Evolutionary conservation across 31 red algal species (phyloP).

Genomic region (Odonthalia washingtoniensis): DNA sequence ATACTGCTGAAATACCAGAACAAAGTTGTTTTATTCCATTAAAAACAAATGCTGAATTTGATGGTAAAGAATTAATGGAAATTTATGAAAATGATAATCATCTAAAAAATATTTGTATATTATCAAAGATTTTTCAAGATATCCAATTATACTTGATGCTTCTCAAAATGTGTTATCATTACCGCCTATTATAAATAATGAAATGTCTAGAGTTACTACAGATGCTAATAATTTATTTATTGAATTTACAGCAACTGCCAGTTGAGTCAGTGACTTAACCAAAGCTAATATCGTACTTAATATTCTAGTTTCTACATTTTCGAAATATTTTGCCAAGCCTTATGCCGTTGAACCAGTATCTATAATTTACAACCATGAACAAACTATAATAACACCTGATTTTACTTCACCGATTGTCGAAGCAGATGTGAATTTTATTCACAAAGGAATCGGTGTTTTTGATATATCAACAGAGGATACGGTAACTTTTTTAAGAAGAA

Average conservation of each 20-base stretch:
- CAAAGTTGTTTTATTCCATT: conserved; percentile 91
- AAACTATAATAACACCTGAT: too few species aligned
- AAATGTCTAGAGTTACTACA: too few species aligned
- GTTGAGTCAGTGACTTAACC: conserved; percentile 92
- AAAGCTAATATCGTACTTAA: conserved; percentile 94
- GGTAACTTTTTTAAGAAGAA: conserved; percentile 65
- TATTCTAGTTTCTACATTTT: conserved; percentile 87
- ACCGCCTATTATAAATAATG: too few species aligned
- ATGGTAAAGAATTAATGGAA: conserved; percentile 77
- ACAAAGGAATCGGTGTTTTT: conserved; percentile 72
- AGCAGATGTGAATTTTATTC: conserved; percentile 73
- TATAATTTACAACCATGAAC: too few species aligned
- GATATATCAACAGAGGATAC: conserved; percentile 67
- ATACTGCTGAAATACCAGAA: too few species aligned
- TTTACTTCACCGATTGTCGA: too few species aligned
- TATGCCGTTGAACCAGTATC: conserved; percentile 91
- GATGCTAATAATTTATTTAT: too few species aligned
- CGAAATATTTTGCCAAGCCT: conserved; percentile 76
- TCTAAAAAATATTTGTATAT: conserved; percentile 90
- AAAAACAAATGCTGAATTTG: conserved; percentile 64
- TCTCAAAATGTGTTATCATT: conserved; percentile 89
- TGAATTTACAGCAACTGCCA: too few species aligned
- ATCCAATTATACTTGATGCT: conserved; percentile 89
- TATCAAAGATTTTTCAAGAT: conserved; percentile 75
- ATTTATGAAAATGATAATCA: conserved; percentile 91